Evolutionary conservation across 208 protist species (phyloP).

Genomic region (Leishmania guyanensis): DNA sequence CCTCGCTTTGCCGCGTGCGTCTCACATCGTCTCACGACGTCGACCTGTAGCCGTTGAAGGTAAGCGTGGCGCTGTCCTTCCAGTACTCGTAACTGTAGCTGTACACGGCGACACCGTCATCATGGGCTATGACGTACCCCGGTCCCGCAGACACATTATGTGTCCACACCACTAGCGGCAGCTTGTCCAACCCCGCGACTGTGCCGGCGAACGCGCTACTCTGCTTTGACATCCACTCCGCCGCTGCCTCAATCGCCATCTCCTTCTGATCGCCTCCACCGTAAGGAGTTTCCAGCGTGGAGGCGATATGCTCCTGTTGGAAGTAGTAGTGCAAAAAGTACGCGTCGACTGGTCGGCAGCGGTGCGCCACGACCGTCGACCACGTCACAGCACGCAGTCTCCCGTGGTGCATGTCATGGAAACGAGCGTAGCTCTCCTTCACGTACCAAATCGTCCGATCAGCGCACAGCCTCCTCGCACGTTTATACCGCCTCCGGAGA

Average conservation of each 20-base stretch:
- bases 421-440: conserved; percentile 5
- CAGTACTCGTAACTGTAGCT: conserved; percentile 8
- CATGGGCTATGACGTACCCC: not conserved
- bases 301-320: not conserved
- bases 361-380: conserved; percentile 25
- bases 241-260: not conserved
- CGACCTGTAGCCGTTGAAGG: not conserved
- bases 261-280: not conserved
- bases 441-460: not conserved
- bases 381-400: conserved; percentile 6
- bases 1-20: no score
- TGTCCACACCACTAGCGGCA: conserved; percentile 6
- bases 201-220: no score
- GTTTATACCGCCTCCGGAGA: not conserved
- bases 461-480: not conserved
- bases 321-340: conserved; percentile 21
- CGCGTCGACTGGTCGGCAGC: conserved; percentile 12
- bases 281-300: not conserved
- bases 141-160: not conserved
- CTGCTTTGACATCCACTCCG: not conserved
- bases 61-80: not conserved
- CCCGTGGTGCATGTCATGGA: conserved; percentile 24
- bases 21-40: not conserved
- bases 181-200: not conserved
- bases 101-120: conserved; percentile 11